Percentiles rank a stretch among this genome's conserved stretches.
Conservation (phyloP, 129 eudicot genomes). For the Flaveria sonorensis region DNA sequence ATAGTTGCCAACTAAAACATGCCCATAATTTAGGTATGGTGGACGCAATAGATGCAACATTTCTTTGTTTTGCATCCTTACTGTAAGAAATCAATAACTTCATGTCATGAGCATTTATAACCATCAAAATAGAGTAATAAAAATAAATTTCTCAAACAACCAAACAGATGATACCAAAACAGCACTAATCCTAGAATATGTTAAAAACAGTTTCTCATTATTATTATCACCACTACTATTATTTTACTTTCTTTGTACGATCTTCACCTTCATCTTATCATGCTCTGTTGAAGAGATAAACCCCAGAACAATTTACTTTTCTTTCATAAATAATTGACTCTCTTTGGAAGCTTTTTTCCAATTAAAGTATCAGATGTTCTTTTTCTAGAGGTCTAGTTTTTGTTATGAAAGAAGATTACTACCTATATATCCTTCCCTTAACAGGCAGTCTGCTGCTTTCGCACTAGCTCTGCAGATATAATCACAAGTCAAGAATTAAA, state of each 20-base stretch:
- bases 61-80: conserved; percentile 15
- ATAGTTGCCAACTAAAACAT: neutral
- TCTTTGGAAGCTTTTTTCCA: neutral
- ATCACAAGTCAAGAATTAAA: conserved; percentile 7
- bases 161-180: neutral
- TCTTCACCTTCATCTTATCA: conserved; percentile 11
- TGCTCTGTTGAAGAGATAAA: neutral
- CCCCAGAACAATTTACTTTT: neutral
- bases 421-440: neutral
- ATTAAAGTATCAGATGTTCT: neutral
- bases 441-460: conserved; percentile 26
- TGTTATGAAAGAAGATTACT: neutral
- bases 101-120: neutral
- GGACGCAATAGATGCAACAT: neutral
- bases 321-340: neutral
- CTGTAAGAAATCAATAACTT: neutral
- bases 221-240: neutral
- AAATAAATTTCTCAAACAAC: neutral
- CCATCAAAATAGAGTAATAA: neutral
- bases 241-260: neutral
- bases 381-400: neutral
- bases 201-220: neutral
- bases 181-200: neutral
- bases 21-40: conserved; percentile 4
- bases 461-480: conserved; percentile 42